These are phyloP conservation scores for Xylaria arbuscula DNA, from an alignment of 2,329 filamentous ascomycete genomes.

Conservation along the genomic window DNA sequence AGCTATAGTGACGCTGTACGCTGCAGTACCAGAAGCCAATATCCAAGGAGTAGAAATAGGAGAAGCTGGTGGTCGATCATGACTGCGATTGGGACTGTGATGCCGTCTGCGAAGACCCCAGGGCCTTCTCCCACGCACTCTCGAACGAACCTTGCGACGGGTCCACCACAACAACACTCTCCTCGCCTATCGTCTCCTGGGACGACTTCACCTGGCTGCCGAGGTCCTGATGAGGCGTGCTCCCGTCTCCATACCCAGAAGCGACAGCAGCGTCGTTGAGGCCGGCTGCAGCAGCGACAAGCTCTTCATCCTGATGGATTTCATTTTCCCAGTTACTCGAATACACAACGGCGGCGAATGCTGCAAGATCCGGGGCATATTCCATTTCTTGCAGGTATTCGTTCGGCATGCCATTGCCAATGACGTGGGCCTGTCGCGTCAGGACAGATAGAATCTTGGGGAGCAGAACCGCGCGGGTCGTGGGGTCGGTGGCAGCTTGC, in stretches of 20 bases:
- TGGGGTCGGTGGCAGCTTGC: constrained; percentile 13
- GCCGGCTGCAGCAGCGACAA: constrained; percentile 39
- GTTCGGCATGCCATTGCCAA: constrained; percentile 81
- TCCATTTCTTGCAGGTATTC: constrained; percentile 82
- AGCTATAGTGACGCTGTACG: background rate
- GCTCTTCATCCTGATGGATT: constrained; percentile 61
- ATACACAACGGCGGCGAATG: constrained; percentile 88
- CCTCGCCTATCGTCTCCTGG: constrained; percentile 26
- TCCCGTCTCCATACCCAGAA: constrained; percentile 21
- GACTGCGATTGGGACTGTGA: constrained; percentile 18
- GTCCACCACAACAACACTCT: constrained; percentile 60
- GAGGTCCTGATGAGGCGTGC: constrained; percentile 35
- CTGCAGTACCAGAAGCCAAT: background rate
- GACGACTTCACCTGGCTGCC: constrained; percentile 19
- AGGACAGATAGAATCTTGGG: constrained; percentile 91
- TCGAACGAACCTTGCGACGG: constrained; percentile 65
- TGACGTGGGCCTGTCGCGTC: constrained; percentile 88
- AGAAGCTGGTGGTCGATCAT: background rate
- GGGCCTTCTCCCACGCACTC: constrained; percentile 75
- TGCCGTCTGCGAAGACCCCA: constrained; percentile 47
- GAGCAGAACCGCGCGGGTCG: constrained; percentile 62
- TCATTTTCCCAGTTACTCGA: constrained; percentile 83
- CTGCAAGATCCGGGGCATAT: constrained; percentile 78
- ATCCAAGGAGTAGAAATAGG: background rate
- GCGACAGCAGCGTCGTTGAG: constrained; percentile 32